A percentile compares a stretch with the other conserved stretches of the same genome.
These are phyloP conservation scores for Silene coronaria DNA, from an alignment of 179 eudicot genomes.

Conservation along the genomic window DNA sequence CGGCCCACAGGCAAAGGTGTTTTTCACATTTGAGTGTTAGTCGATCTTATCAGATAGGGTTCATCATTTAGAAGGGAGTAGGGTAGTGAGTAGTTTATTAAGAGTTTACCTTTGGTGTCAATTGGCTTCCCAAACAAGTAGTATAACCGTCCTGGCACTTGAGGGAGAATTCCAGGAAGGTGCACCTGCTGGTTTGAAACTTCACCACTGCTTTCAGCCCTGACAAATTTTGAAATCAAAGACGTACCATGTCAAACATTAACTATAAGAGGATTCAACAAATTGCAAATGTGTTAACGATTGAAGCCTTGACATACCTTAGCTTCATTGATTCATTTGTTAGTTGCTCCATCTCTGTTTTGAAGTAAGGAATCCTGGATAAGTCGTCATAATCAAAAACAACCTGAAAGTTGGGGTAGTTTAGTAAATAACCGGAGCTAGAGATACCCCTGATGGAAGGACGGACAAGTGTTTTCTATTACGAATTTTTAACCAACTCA, in stretches of 20 bases:
- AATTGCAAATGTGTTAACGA: not conserved
- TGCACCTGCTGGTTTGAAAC: slow-evolving; percentile 48
- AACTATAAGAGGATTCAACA: not conserved
- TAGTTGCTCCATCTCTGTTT: slow-evolving; percentile 32
- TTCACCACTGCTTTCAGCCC: slow-evolving; percentile 47
- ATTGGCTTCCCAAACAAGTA: slow-evolving; percentile 70
- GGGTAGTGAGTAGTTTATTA: not conserved
- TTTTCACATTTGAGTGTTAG: too few relatives aligned
- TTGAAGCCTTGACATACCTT: slow-evolving; percentile 33
- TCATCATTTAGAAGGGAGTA: not conserved
- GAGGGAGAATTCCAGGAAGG: slow-evolving; percentile 54
- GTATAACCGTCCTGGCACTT: slow-evolving; percentile 67
- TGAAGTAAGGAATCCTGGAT: slow-evolving; percentile 53
- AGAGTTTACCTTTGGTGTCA: slow-evolving; percentile 43
- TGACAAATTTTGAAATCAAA: slow-evolving; percentile 16
- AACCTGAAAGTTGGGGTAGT: slow-evolving; percentile 31
- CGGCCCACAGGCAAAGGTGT: too few relatives aligned
- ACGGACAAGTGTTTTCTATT: not conserved
- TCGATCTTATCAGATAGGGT: not conserved
- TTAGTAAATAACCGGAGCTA: not conserved
- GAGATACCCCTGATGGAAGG: not conserved
- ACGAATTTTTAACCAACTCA: not conserved
- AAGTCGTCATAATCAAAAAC: slow-evolving; percentile 57
- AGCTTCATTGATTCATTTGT: slow-evolving; percentile 40
- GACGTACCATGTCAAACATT: not conserved